phyloP scores from a whole-genome alignment of 371 early-diverging fungal genomes.

The Mortierella sp. region DNA sequence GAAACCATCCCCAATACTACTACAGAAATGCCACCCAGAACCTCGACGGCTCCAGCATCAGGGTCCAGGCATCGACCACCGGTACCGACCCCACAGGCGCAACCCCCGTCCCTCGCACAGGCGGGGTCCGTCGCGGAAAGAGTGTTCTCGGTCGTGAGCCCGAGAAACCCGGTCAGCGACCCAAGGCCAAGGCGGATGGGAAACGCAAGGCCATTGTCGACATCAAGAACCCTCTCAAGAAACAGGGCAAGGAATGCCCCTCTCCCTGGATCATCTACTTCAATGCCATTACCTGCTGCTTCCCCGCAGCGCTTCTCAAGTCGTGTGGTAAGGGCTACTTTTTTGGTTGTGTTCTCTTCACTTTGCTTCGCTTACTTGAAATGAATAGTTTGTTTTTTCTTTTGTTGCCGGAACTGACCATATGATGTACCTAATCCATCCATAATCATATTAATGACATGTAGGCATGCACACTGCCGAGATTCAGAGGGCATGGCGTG shows the following conservation, averaged over 20 bases:
- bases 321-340: constrained; percentile 48
- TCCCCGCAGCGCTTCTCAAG: constrained; percentile 59
- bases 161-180: constrained; percentile 48
- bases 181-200: constrained; percentile 26
- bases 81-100: constrained; percentile 46
- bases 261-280: constrained; percentile 66
- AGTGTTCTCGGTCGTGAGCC: constrained; percentile 56
- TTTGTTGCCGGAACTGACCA: background rate
- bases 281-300: constrained; percentile 67
- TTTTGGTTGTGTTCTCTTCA: background rate
- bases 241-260: constrained; percentile 41
- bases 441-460: background rate
- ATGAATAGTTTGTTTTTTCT: too few relatives aligned
- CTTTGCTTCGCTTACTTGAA: background rate
- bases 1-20: constrained; percentile 66
- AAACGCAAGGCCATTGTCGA: constrained; percentile 32
- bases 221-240: constrained; percentile 41
- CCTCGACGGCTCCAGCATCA: constrained; percentile 53
- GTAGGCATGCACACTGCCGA: constrained; percentile 55
- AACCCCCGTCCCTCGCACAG: constrained; percentile 21
- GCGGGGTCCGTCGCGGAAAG: constrained; percentile 49
- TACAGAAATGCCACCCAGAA: constrained; percentile 65
- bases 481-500: constrained; percentile 88
- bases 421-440: background rate
- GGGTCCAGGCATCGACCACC: constrained; percentile 50